Percentiles rank a stretch among this genome's conserved stretches.
phyloP scores from a whole-genome alignment of 2,329 filamentous ascomycete genomes.

The Kalmusia sp. region DNA sequence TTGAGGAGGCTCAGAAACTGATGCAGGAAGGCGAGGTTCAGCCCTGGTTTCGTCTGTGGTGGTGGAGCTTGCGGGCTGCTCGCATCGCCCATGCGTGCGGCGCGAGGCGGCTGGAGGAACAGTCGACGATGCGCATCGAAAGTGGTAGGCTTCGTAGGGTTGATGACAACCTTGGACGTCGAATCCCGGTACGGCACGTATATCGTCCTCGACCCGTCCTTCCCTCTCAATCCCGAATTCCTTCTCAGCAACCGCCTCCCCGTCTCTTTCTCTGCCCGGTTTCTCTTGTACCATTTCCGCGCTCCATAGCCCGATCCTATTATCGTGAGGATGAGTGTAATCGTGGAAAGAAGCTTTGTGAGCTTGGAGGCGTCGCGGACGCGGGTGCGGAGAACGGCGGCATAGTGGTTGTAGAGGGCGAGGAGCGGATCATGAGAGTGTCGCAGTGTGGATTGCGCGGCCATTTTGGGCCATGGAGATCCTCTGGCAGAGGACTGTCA shows the following conservation, averaged over 20 bases:
- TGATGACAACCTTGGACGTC: slow-evolving; percentile 89
- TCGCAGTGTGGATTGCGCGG: slow-evolving; percentile 81
- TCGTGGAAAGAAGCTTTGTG: slow-evolving; percentile 76
- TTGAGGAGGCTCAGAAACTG: slow-evolving; percentile 95
- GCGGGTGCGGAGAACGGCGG: slow-evolving; percentile 45
- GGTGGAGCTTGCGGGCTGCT: slow-evolving; percentile 73
- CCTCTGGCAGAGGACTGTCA: slow-evolving; percentile 26
- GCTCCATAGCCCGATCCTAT: slow-evolving; percentile 79
- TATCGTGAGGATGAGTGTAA: slow-evolving; percentile 79
- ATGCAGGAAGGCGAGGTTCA: slow-evolving; percentile 95
- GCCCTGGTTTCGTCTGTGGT: slow-evolving; percentile 86
- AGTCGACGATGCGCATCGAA: slow-evolving; percentile 95
- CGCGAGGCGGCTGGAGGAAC: slow-evolving; percentile 88
- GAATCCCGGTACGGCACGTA: slow-evolving; percentile 91
- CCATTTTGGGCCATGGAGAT: slow-evolving; percentile 65
- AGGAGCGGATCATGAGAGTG: slow-evolving; percentile 53
- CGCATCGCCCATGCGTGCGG: slow-evolving; percentile 77
- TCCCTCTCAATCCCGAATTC: slow-evolving; percentile 91
- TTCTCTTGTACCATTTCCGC: slow-evolving; percentile 77
- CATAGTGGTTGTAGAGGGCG: slow-evolving; percentile 57
- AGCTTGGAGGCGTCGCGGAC: slow-evolving; percentile 69
- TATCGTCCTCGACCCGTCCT: slow-evolving; percentile 93
- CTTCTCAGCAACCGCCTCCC: slow-evolving; percentile 82
- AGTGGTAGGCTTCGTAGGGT: slow-evolving; percentile 87
- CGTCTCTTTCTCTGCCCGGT: slow-evolving; percentile 79